A percentile compares a stretch with the other conserved stretches of the same genome.
These are phyloP conservation scores for Amanita pallidorosea DNA, from an alignment of 768 basidiomycete genomes.

Conservation along the genomic window DNA sequence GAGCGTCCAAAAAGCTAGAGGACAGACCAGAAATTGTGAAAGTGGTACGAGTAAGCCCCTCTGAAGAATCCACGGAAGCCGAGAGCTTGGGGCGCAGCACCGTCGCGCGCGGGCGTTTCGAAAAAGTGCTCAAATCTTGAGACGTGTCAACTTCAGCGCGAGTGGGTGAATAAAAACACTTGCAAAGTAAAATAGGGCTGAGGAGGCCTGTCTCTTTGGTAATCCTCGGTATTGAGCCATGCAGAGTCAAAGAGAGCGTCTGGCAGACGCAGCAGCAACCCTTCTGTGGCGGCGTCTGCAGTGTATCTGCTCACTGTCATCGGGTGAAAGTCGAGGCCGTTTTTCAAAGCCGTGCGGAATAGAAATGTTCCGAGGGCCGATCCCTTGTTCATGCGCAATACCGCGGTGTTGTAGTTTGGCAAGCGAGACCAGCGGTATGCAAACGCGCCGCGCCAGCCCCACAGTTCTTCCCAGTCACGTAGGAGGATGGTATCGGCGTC, in stretches of 20 bases:
- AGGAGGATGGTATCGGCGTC: slow-evolving; percentile 91
- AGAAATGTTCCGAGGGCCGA: slow-evolving; percentile 84
- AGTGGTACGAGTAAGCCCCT: slow-evolving; percentile 90
- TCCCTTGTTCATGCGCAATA: slow-evolving; percentile 80
- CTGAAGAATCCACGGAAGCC: slow-evolving; percentile 90
- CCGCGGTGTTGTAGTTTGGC: slow-evolving; percentile 89
- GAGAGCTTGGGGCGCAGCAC: slow-evolving; percentile 71
- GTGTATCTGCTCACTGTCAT: slow-evolving; percentile 85
- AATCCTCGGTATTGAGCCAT: slow-evolving; percentile 88
- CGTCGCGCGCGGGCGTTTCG: slow-evolving; percentile 55
- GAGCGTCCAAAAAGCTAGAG: neutral
- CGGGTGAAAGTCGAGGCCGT: slow-evolving; percentile 90
- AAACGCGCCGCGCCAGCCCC: slow-evolving; percentile 92
- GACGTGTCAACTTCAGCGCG: neutral
- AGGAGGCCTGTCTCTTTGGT: slow-evolving; percentile 82
- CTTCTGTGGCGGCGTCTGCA: slow-evolving; percentile 72
- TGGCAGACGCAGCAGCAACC: slow-evolving; percentile 67
- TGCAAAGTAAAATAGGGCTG: slow-evolving; percentile 87
- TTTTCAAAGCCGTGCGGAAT: slow-evolving; percentile 86
- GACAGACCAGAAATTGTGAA: slow-evolving; percentile 82
- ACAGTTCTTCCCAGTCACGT: slow-evolving; percentile 94
- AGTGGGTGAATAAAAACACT: slow-evolving; percentile 11
- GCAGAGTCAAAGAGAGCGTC: slow-evolving; percentile 93
- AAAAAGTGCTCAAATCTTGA: slow-evolving; percentile 76
- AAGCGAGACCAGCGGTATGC: slow-evolving; percentile 93